Base-by-base conservation (phyloP, 345 rosid genomes). In the Eucalyptus rudis region DNA sequence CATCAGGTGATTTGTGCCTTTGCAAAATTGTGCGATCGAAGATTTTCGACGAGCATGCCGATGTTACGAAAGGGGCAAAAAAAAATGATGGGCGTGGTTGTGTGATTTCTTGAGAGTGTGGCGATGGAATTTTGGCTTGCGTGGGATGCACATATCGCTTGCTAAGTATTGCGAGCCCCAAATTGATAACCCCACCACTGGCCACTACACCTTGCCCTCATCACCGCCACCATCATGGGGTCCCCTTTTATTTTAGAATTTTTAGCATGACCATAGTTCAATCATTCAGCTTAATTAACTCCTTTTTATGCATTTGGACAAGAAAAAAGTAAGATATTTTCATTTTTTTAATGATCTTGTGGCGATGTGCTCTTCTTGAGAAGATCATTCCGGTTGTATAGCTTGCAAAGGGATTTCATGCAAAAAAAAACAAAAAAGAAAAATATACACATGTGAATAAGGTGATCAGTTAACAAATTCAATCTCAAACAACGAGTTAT, bases 1-100 rank as follows among this genome's bases (percentile, higher is more conserved):
- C 8, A 1, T 9, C 2, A 20, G 45, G 44, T 3, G 2, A 7
- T 36, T 36, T 20, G 45, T 1, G 12, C 11, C 2, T 5, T 3
- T 3, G 1, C 44, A 10, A 12, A 19, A 19, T 36, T 8, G 3
- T 71, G 14, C 13, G 1, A 17, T 71, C 45, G 7, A 36, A 71
- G 45, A 19, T 36, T 36, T 71, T 5, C 44, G 13, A 71, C 4
- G 5, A 71, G 15, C 45, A 5, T 10, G 27, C 12, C 15, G 4
- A 71, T 5, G 83, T 19, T 19, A 36, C 12, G 4, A 5, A 19
- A 71, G 13, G 24, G 25, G 8, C 5, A 17, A 71, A 68, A 31
- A n/a, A 31, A 33, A 71, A 36, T 19, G 81, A 71, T 71, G 45
- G 81, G 81, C 10, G 43, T 19, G 81, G 13, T 56, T 4, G 6